phyloP scores from a whole-genome alignment of 257 asterid species.

The Solanum commersonii region DNA sequence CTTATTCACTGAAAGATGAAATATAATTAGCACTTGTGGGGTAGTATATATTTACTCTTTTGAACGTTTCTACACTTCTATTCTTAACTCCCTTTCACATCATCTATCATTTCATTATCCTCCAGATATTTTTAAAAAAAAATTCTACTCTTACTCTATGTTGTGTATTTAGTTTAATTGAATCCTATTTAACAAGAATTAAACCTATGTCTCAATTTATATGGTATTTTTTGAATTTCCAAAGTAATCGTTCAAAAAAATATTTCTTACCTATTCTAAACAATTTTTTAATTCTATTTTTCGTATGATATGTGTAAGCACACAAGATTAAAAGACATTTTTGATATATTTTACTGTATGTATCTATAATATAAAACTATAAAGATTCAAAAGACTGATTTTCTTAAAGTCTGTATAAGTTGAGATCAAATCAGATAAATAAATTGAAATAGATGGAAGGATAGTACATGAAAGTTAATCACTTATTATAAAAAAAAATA shows the following conservation, averaged over 20 bases:
- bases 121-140: neutral
- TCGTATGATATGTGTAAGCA: neutral
- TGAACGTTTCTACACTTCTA: neutral
- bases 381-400: neutral
- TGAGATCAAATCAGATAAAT: neutral
- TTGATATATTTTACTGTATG: too few relatives aligned
- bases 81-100: neutral
- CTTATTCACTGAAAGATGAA: neutral
- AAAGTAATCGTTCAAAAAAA: neutral
- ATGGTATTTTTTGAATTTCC: too few relatives aligned
- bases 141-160: neutral
- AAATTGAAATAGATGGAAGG: neutral
- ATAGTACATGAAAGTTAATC: neutral
- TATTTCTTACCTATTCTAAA: neutral
- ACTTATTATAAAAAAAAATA: neutral
- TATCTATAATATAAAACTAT: too few relatives aligned
- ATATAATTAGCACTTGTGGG: neutral
- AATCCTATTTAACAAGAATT: neutral
- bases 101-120: neutral
- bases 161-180: neutral
- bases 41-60: neutral
- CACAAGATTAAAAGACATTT: too few relatives aligned
- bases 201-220: neutral
- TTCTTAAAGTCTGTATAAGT: neutral
- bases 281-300: neutral